Percentiles rank a stretch among this genome's conserved stretches.
phyloP scores from a whole-genome alignment of 1,139 yeast genomes.

The Yamadazyma epiphylla region DNA sequence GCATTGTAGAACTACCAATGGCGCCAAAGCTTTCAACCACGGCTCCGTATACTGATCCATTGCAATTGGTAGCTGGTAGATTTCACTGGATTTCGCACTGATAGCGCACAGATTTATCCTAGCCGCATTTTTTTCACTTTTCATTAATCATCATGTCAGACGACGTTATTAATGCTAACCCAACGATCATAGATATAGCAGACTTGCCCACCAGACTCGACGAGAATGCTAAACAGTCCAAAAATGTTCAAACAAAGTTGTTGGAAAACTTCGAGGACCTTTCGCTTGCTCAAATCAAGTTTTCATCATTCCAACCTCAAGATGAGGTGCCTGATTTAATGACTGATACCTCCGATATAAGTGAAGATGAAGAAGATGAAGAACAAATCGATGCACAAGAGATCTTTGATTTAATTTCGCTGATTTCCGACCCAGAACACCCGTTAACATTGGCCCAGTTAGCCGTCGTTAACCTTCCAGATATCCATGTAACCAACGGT shows the following conservation, averaged over 20 bases:
- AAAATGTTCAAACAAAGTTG: neutral
- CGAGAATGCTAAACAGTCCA: neutral
- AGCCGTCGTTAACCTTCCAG: constrained; percentile 85
- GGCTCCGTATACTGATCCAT: constrained; percentile 31
- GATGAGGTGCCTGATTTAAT: constrained; percentile 20
- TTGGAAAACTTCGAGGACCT: neutral
- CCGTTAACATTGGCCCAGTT: constrained; percentile 93
- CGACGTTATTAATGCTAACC: constrained; percentile 90
- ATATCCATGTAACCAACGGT: constrained; percentile 65
- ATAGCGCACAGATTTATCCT: constrained; percentile 1
- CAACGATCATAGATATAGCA: constrained; percentile 73
- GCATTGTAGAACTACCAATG: constrained; percentile 17
- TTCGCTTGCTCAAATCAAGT: neutral
- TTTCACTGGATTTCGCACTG: neutral
- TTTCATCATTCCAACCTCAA: too few species aligned
- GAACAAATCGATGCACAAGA: constrained; percentile 73
- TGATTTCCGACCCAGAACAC: constrained; percentile 96
- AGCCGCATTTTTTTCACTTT: constrained; percentile 1
- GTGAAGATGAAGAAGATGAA: constrained; percentile 41
- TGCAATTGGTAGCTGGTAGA: neutral
- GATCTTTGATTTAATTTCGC: constrained; percentile 64
- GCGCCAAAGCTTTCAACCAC: constrained; percentile 32
- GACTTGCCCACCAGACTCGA: constrained; percentile 66
- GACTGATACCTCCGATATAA: constrained; percentile 16
- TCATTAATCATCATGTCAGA: constrained; percentile 30